Conservation (phyloP, 371 early-diverging fungal species). For the Apophysomyces ossiformis region DNA sequence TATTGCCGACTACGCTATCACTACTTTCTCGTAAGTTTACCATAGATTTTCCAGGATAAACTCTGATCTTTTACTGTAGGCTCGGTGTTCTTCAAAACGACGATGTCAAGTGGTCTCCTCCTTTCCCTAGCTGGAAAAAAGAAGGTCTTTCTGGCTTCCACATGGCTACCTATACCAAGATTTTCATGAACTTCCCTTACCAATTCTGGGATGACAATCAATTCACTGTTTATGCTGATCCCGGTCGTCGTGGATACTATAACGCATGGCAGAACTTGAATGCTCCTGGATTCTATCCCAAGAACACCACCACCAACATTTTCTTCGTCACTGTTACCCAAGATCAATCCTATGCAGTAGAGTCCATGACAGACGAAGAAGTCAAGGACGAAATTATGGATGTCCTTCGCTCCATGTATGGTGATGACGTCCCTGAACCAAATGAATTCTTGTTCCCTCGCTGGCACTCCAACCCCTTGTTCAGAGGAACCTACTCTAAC, state of each 20-base stretch:
- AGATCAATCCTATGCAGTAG: conserved; percentile 32
- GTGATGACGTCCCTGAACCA: conserved; percentile 39
- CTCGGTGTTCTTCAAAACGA: conserved; percentile 48
- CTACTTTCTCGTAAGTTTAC: conserved; percentile 47
- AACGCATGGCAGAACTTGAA: conserved; percentile 43
- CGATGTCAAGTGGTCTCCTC: conserved; percentile 46
- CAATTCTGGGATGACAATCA: conserved; percentile 56
- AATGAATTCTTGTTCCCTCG: conserved; percentile 35
- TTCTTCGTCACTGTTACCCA: conserved; percentile 43
- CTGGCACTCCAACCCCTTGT: conserved; percentile 41
- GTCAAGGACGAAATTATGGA: conserved; percentile 37
- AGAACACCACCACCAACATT: conserved; percentile 32
- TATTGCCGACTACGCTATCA: conserved; percentile 51
- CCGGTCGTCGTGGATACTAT: conserved; percentile 40
- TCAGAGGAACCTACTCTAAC: conserved; percentile 45
- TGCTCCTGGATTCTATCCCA: conserved; percentile 31
- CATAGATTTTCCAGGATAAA: neutral
- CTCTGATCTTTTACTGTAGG: conserved; percentile 10
- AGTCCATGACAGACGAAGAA: conserved; percentile 32
- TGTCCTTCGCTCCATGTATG: conserved; percentile 40
- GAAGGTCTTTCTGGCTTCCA: conserved; percentile 52
- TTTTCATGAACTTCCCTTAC: conserved; percentile 48
- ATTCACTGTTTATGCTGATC: conserved; percentile 46
- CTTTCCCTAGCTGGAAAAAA: conserved; percentile 47
- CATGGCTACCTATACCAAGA: conserved; percentile 57